Percentiles rank a stretch among this genome's conserved stretches.
phyloP scores from a whole-genome alignment of 768 basidiomycete genomes.

The Russula lepida region DNA sequence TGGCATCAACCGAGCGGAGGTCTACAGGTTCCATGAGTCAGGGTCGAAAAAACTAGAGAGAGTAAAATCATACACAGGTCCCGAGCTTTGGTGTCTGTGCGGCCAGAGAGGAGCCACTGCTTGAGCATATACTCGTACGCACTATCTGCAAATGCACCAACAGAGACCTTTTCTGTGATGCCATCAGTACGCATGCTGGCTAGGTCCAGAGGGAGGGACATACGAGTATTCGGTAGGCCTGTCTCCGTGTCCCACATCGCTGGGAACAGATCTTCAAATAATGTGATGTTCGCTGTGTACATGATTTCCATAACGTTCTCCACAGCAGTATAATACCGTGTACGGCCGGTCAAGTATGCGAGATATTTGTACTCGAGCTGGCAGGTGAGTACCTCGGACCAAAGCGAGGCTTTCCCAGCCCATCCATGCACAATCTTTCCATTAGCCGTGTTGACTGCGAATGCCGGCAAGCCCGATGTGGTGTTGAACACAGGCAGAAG shows the following conservation, averaged over 20 bases:
- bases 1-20: slow-evolving; percentile 49
- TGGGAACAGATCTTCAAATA: slow-evolving; percentile 51
- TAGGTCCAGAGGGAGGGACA: slow-evolving; percentile 20
- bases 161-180: slow-evolving; percentile 34
- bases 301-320: slow-evolving; percentile 44
- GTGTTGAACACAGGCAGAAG: slow-evolving; percentile 69
- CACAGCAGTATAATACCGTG: slow-evolving; percentile 49
- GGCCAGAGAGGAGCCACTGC: slow-evolving; percentile 59
- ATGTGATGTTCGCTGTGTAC: slow-evolving; percentile 33
- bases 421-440: slow-evolving; percentile 23
- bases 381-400: slow-evolving; percentile 71
- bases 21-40: slow-evolving; percentile 32
- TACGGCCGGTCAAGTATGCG: slow-evolving; percentile 68
- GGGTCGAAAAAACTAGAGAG: not conserved
- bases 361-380: slow-evolving; percentile 88
- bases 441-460: slow-evolving; percentile 57
- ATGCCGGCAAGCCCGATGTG: slow-evolving; percentile 61
- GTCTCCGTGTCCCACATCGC: slow-evolving; percentile 41
- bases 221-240: slow-evolving; percentile 39
- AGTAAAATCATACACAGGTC: slow-evolving; percentile 50
- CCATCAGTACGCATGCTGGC: slow-evolving; percentile 23
- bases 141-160: slow-evolving; percentile 65
- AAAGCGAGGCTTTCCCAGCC: slow-evolving; percentile 33
- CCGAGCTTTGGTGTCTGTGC: slow-evolving; percentile 50
- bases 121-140: slow-evolving; percentile 76